phyloP scores from a whole-genome alignment of 164 flowering plant species.

The Nymphaea colorata region DNA sequence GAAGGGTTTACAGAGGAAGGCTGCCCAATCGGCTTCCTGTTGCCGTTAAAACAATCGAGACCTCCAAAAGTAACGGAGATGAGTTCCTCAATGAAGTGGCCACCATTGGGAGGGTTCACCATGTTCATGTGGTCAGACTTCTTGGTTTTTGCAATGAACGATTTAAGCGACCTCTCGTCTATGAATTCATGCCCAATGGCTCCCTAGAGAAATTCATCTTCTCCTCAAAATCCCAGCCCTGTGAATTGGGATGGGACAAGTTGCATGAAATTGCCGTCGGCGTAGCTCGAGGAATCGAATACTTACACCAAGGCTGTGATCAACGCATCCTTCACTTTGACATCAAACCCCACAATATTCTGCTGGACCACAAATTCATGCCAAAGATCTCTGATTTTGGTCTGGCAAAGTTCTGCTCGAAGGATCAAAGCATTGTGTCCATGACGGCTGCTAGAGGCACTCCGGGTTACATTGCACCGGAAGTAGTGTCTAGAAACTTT shows the following conservation, averaged over 20 bases:
- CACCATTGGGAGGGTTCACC: slow-evolving; percentile 6
- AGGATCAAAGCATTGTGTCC: not conserved
- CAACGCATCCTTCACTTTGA: slow-evolving; percentile 11
- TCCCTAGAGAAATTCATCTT: slow-evolving; percentile 7
- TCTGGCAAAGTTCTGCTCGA: slow-evolving; percentile 2
- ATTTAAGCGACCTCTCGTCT: slow-evolving; percentile 6
- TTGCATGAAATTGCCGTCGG: slow-evolving; percentile 4
- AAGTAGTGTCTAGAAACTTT: slow-evolving; percentile 2
- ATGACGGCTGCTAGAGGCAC: slow-evolving; percentile 4
- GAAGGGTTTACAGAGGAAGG: slow-evolving; percentile 7
- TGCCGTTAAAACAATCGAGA: slow-evolving; percentile 8
- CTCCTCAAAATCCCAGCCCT: not conserved
- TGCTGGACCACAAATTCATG: slow-evolving; percentile 4
- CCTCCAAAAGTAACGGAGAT: slow-evolving; percentile 1
- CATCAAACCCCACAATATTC: slow-evolving; percentile 10
- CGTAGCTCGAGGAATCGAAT: slow-evolving; percentile 7
- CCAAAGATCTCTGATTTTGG: slow-evolving; percentile 13
- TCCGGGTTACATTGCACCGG: slow-evolving; percentile 8
- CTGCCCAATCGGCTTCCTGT: slow-evolving; percentile 2
- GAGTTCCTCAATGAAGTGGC: slow-evolving; percentile 11
- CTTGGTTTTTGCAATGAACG: slow-evolving; percentile 9
- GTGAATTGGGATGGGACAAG: slow-evolving; percentile 4
- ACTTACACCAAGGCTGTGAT: slow-evolving; percentile 9
- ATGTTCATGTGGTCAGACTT: slow-evolving; percentile 5
- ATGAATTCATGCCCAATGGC: slow-evolving; percentile 12